Evolutionary conservation across 106 monocot genomes (phyloP), one percentile per base, ranked within the genome.

Genomic region (Apostasia ramifera): DNA sequence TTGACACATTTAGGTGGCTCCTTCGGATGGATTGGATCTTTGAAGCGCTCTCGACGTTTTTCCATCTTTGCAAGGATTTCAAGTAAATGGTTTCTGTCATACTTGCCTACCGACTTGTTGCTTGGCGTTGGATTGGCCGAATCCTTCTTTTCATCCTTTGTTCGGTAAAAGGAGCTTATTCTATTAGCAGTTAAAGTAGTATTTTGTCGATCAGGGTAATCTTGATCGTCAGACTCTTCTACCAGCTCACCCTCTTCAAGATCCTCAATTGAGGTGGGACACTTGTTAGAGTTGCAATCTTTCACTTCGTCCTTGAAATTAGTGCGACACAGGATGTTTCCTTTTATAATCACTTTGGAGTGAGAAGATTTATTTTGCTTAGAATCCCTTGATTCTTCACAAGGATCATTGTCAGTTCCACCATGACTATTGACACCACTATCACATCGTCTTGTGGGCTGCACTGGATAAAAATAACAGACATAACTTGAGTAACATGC

Each of bases 61-160:
- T 87, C 72, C 83, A 87, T 87, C 67, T 80, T 83, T 55, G 64
- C 77, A 44, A 87, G 68, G 44, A 74, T 75, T 65, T 83, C 80
- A 40, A 87, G 74, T 54, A 80, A 77, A 59, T 57, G 77, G 14
- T 67, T 74, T 3, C 60, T 70, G 58, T 85, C 59, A 38, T 73
- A 78, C 38, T 44, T 61, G 13, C 45, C 74, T 13, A 38, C 10
- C 41, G 62, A 37, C 42, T 80, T 58, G 2, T 52, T 52, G 7
- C 53, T 62, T 11, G 46, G 40, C 15, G 12, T 51, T 45, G 61
- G 61, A 60, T 80, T 73, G 61, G 67, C 46, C 42, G 49, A 39
- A 11, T 55, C 56, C 14, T 4, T 26, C 12, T 59, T 71, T 14
- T 68, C 67, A 42, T 57, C 61, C 44, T 67, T 26, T 10, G 8